Evolutionary conservation across 2,329 filamentous ascomycete genomes (phyloP).

Genomic region (Scorias spongiosa): DNA sequence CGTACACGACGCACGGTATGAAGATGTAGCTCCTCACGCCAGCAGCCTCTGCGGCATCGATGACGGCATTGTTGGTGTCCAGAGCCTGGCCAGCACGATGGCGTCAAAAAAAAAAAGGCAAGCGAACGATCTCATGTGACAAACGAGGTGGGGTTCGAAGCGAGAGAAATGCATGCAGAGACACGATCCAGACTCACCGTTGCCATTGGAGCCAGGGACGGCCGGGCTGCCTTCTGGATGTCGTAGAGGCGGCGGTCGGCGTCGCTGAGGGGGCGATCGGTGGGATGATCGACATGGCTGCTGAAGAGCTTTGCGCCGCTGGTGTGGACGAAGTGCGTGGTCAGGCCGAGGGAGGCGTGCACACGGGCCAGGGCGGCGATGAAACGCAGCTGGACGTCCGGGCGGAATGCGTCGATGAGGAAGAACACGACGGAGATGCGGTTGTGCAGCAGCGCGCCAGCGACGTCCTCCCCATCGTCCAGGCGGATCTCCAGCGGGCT

Average conservation of each 20-base stretch:
- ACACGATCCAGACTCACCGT: slow-evolving; percentile 8
- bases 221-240: slow-evolving; percentile 26
- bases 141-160: too few relatives aligned
- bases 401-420: slow-evolving; percentile 28
- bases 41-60: slow-evolving; percentile 22
- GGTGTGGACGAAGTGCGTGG: slow-evolving; percentile 37
- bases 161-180: too few relatives aligned
- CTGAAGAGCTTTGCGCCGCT: slow-evolving; percentile 40
- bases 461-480: slow-evolving; percentile 22
- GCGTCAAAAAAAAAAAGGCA: too few relatives aligned
- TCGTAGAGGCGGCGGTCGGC: slow-evolving; percentile 29
- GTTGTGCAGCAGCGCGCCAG: slow-evolving; percentile 24
- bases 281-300: slow-evolving; percentile 29
- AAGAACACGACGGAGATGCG: slow-evolving; percentile 35
- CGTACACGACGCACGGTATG: slow-evolving; percentile 39
- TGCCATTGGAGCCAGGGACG: slow-evolving; percentile 11
- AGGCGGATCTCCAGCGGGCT: slow-evolving; percentile 28
- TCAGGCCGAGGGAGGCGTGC: slow-evolving; percentile 23
- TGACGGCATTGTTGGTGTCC: slow-evolving; percentile 27
- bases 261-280: slow-evolving; percentile 28
- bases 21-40: slow-evolving; percentile 39
- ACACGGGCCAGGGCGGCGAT: slow-evolving; percentile 33
- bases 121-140: too few relatives aligned
- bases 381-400: slow-evolving; percentile 23
- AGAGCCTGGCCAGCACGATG: slow-evolving; percentile 19